Base-by-base conservation (phyloP, 2,329 filamentous ascomycete species). In the Diaporthe nobilis region DNA sequence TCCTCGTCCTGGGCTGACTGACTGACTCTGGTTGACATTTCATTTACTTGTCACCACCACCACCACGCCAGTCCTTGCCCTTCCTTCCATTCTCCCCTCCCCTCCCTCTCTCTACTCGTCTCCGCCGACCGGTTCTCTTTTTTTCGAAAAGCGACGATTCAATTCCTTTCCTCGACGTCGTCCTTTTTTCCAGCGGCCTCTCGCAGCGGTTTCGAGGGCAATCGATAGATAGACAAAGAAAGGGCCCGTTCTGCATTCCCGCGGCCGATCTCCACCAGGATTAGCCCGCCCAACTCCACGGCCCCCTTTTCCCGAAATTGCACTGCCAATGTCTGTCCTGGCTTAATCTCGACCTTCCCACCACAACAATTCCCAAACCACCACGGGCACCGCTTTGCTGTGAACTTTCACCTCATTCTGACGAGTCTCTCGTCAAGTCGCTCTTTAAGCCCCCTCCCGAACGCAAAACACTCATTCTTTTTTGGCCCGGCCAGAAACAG, bases 381-480 rank as follows among this genome's bases (percentile, higher is more conserved):
- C 65, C 51, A 76, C 77, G 75, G 71, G 49, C 63, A 60, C 25
- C 75, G 71, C 79, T 77, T 77, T 74, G 78, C 77, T 68, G 72
- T 75, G 75, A 71, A 70, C 57, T 39, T 51, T 47, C 68, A 67
- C 67, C 75, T 73, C 77, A 75, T 77, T 81, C 82, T 80, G 85
- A 86, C 86, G 85, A 86, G 74, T 79, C 83, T 84, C 82, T 85
- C 85, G 86, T 87, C 86, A 82, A 85, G 85, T 85, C 86, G 81
- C 86, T 88, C 86, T 87, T 87, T 80, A 78, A 77, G 78, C 72
- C 53, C 53, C 53, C 53, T 73, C 76, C 74, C 77, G 77, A 68
- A 42, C 65, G 49, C 79, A 79, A 78, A 72, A 80, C 80, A 80
- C 77, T 78, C 80, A 76, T 72, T 77, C 57, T 44, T 42, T 57